Percentiles rank a stretch among this genome's conserved stretches.
phyloP scores from a whole-genome alignment of 23 red algal genomes.

The Cyanidioschyzon merolae region DNA sequence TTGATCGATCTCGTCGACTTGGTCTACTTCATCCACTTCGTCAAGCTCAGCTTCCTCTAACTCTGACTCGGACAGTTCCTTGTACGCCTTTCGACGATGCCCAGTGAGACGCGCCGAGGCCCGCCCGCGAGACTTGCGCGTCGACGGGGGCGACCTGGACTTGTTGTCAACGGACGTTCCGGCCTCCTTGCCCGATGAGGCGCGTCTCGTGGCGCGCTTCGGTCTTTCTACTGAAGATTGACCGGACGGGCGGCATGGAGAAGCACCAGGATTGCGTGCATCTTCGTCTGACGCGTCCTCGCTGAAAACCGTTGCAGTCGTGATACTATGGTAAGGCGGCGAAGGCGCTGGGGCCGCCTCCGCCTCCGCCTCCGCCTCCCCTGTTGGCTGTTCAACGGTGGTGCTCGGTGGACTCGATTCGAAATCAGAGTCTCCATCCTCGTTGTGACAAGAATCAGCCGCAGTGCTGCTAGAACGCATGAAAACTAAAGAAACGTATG shows the following conservation, averaged over 20 bases:
- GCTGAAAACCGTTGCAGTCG: no score
- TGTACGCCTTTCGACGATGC: background rate
- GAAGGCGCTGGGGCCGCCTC: no score
- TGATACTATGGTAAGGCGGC: no score
- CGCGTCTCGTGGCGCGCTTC: background rate
- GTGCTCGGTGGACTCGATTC: background rate
- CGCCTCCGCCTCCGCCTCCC: background rate
- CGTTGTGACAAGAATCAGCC: background rate
- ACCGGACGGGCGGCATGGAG: no score
- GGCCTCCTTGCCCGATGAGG: background rate
- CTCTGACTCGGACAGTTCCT: background rate
- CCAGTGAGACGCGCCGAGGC: background rate
- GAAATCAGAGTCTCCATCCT: constrained; percentile 11
- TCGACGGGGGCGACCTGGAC: background rate
- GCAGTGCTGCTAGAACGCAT: background rate
- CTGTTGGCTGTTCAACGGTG: background rate
- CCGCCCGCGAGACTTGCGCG: background rate
- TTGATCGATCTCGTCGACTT: background rate
- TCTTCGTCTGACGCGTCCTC: no score
- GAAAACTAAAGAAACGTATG: background rate
- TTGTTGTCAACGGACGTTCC: background rate
- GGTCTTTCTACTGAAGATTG: background rate
- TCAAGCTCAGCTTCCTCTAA: constrained; percentile 6
- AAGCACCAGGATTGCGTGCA: no score
- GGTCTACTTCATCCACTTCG: constrained; percentile 1